Percentiles rank a stretch among this genome's conserved stretches.
Evolutionary conservation across 495 filamentous ascomycete species (phyloP).

Genomic region (Platismatia glauca): DNA sequence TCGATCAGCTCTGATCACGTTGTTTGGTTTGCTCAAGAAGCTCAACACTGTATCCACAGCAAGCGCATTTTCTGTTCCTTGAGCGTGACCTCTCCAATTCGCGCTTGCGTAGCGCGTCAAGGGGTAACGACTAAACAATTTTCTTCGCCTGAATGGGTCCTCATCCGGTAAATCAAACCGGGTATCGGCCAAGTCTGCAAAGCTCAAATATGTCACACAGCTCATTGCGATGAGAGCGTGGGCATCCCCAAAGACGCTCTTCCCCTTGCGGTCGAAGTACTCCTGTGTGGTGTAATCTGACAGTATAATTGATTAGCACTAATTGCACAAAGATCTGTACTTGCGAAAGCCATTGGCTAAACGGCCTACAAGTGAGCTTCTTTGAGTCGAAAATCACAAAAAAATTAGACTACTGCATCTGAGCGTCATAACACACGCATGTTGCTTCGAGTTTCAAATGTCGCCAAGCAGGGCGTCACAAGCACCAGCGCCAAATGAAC

Average conservation of each 20-base stretch:
- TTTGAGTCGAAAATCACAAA: not conserved
- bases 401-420: not conserved
- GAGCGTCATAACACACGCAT: not conserved
- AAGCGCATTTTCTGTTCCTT: not conserved
- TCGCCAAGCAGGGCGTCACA: not conserved
- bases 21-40: not conserved
- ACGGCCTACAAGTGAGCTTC: not conserved
- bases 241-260: not conserved
- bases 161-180: not conserved
- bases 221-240: not conserved
- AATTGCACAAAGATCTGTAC: not conserved
- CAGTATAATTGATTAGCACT: not conserved
- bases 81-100: not conserved
- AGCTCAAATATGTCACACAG: not conserved
- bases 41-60: not conserved
- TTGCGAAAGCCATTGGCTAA: not conserved
- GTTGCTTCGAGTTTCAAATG: not conserved
- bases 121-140: not conserved
- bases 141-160: too few species aligned
- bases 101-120: not conserved
- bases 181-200: not conserved
- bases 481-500: not conserved
- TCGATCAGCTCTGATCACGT: not conserved
- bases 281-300: constrained; percentile 4
- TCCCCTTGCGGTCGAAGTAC: not conserved